Base-by-base conservation (phyloP, 2,329 filamentous ascomycete species). In the Venturia carpophila region DNA sequence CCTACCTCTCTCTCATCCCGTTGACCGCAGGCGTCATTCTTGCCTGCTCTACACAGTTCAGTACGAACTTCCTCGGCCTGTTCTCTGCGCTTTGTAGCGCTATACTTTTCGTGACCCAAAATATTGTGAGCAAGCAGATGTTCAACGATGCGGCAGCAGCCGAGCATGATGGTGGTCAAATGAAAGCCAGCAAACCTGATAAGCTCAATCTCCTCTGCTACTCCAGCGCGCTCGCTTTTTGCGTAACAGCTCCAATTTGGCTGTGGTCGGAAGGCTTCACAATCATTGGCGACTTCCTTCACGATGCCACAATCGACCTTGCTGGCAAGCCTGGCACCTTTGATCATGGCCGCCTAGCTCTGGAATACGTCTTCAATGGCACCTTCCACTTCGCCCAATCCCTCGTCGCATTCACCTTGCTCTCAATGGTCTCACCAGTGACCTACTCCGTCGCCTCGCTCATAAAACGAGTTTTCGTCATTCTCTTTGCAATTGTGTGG, bases 311-410 rank as follows among this genome's bases (percentile, higher is more conserved):
- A 1, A 82, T 97, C 64, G 86, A 87, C 42, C 82, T 92, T 37
- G 85, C 88, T 15, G 87, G 90, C 70, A 88, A 90, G 68, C 88
- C 92, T 67, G 91, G 88, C 34, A 85, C 90, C 2, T 77, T 85
- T 64, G 84, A 87, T 67, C 84, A 87, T 71, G 83, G 84, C 61
- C 78, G 81, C 10, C 76, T 89, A 9, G 74, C 81, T 1, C 72
- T 95, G n/a, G 94, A 99, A 73, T 97, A 96, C 74, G 75, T 97
- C 63, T 97, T 99, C 82, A 99, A 99, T 75, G 94, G 94, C 65
- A 88, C 91, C 4, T 97, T 96, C 73, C 94, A 99, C 76, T 99
- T 97, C 75, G 90, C 86, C 19, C 94, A 99, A 73, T 97, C 96
- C 73, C 95, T 99, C 64, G 83, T 99, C 64, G 94, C 94, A 0